phyloP scores from a whole-genome alignment of 495 filamentous ascomycete genomes.

The Penicillium salamii region DNA sequence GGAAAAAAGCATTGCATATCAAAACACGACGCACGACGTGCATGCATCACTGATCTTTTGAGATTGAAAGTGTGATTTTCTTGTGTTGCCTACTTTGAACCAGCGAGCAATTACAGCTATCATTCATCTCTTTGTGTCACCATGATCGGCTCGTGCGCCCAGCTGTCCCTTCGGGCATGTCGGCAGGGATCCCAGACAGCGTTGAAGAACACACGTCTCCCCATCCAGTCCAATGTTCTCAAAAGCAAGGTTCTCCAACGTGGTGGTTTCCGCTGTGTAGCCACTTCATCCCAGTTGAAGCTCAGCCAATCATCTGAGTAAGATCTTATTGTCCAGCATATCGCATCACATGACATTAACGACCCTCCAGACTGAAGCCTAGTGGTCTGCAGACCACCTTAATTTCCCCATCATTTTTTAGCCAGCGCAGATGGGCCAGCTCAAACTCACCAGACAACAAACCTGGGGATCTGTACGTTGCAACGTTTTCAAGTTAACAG shows the following conservation, averaged over 20 bases:
- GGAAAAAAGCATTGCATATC: neutral
- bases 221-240: slow-evolving; percentile 1
- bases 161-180: slow-evolving; percentile 10
- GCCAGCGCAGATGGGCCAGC: slow-evolving; percentile 24
- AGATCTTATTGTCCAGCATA: neutral
- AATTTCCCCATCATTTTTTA: slow-evolving; percentile 3
- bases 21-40: neutral
- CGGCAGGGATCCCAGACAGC: slow-evolving; percentile 2
- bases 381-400: neutral
- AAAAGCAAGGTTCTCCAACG: neutral
- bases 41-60: neutral
- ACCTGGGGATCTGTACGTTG: slow-evolving; percentile 19
- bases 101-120: neutral
- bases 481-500: neutral
- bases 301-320: slow-evolving; percentile 13
- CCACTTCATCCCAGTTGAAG: slow-evolving; percentile 6
- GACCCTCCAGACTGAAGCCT: slow-evolving; percentile 1
- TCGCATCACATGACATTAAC: neutral
- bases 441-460: slow-evolving; percentile 23
- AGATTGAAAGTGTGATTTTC: neutral
- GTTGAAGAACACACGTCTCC: neutral
- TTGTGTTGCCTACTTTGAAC: neutral
- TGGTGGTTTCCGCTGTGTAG: slow-evolving; percentile 9
- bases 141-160: slow-evolving; percentile 16
- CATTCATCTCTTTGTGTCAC: slow-evolving; percentile 6